Percentiles rank a stretch among this genome's conserved stretches.
Conservation (phyloP, 163 green algal species). For the Scenedesmus sp. region DNA sequence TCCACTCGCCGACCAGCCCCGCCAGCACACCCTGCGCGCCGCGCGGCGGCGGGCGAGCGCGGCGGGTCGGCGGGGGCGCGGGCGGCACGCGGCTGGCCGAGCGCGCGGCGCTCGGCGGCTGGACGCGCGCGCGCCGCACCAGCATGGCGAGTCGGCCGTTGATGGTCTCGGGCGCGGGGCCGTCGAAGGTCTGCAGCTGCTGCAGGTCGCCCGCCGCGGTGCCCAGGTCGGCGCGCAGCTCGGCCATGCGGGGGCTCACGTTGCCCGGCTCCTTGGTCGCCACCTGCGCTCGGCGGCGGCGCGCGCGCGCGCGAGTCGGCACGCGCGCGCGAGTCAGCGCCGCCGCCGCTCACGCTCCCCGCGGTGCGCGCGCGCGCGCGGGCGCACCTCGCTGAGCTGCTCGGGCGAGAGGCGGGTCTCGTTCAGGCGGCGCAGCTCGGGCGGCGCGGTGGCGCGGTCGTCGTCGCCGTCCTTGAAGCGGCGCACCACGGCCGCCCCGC, state of each 20-base stretch:
- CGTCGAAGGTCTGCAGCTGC: constrained; percentile 24
- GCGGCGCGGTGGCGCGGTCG: neutral
- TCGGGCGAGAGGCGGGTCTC: no score
- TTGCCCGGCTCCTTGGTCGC: no score
- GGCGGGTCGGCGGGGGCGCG: no score
- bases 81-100: no score
- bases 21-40: constrained; percentile 50
- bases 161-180: constrained; percentile 57
- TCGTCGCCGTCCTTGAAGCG: constrained; percentile 12
- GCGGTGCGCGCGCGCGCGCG: neutral
- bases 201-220: constrained; percentile 5
- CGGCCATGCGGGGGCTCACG: neutral
- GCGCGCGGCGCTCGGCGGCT: no score
- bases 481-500: neutral
- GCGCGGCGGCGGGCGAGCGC: no score
- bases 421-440: neutral
- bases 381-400: neutral
- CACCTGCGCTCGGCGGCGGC: neutral
- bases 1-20: constrained; percentile 52
- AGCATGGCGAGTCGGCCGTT: constrained; percentile 64
- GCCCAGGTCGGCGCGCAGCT: neutral
- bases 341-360: neutral
- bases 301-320: neutral
- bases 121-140: no score
- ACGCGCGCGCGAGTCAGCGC: neutral